phyloP scores from a whole-genome alignment of 2,329 filamentous ascomycete species.

The Penicillium occitanis region DNA sequence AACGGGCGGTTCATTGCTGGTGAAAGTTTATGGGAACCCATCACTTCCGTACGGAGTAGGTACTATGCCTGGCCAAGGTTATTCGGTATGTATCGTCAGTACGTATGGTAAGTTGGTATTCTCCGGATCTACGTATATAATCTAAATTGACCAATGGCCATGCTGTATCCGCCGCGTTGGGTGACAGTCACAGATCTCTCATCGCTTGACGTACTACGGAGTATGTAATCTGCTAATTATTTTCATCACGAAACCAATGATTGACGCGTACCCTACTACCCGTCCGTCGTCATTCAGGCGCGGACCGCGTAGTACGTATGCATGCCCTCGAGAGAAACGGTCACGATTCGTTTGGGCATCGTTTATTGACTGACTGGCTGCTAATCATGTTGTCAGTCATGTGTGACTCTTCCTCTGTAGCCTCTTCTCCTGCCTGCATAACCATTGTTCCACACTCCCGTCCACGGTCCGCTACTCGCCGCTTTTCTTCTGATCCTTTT shows the following conservation, averaged over 20 bases:
- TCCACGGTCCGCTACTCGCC: not conserved
- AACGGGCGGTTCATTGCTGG: conserved; percentile 8
- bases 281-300: not conserved
- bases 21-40: not conserved
- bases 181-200: conserved; percentile 1
- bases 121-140: conserved; percentile 1
- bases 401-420: not conserved
- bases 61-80: not conserved
- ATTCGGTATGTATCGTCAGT: not conserved
- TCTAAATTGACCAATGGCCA: conserved; percentile 7
- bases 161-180: not conserved
- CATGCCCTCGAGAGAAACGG: not conserved
- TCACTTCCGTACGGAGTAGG: not conserved
- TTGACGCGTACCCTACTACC: not conserved
- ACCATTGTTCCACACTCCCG: not conserved
- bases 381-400: not conserved
- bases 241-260: not conserved
- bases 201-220: not conserved
- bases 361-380: not conserved
- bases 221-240: not conserved
- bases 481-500: not conserved
- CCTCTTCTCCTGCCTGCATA: not conserved
- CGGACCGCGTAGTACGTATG: conserved; percentile 1
- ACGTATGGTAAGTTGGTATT: not conserved
- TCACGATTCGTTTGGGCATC: conserved; percentile 4